Base-by-base conservation (phyloP, 176 grass and related monocot species). In the Neostapfia colusana region DNA sequence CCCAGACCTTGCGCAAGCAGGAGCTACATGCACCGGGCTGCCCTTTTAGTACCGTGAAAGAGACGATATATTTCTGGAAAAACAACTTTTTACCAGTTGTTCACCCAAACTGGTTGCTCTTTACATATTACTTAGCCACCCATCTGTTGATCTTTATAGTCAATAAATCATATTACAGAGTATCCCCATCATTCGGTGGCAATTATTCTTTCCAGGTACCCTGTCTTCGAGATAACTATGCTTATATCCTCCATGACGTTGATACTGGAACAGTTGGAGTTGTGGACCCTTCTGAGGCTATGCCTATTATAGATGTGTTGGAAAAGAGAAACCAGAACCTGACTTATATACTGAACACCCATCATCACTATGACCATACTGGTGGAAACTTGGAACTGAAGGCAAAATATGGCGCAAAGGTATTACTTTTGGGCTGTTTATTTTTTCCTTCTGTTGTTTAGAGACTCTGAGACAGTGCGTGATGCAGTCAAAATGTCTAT, bases 361-460 rank as follows among this genome's bases (percentile, higher is more conserved):
- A 99, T 85, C 95, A 99, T 86, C 95, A 99, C 84, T 78, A 86
- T 82, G 95, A 99, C 63, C 95, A 99, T 88, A 99, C 91, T 87
- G 95, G 89, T 85, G 91, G 95, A 61, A 99, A 99, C 75, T 80
- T 99, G 88, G 95, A 99, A 79, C 70, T 99, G 61, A 99, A 99
- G 84, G 82, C 95, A 41, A 91, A 90, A 69, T 99, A 99, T 88
- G 95, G 95, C 80, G 91, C 95, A 83, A 99, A 99, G 95, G 95
- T 89, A 84, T 2, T 70, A 38, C 8, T 70, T 26, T 76, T 81
- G 7, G 20, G 2, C 20, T 78, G 6, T 40, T 67, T 72, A 15
- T 13, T 69, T 57, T 4, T 20, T 61, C 44, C 16, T 44, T 61
- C 25, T 27, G 50, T 73, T 60, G 9, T 49, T 67, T 65, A 67